Conservation (phyloP, 805 yeast genomes). For the Naumovozyma baii region DNA sequence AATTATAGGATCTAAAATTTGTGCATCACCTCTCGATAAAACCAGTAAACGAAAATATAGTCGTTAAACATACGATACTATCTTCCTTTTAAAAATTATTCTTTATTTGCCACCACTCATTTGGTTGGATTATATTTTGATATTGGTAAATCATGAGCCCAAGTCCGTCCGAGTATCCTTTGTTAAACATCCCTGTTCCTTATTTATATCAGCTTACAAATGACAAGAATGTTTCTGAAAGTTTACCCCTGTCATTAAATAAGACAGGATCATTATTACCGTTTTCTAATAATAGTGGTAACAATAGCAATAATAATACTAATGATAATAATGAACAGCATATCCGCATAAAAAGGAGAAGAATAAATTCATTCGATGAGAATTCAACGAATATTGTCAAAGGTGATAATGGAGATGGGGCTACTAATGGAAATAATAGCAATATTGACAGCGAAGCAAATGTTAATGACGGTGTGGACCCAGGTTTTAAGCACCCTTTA, state of each 20-base stretch:
- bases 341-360: neutral
- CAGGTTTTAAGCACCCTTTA: neutral
- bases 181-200: conserved; percentile 22
- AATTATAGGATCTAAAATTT: too few species aligned
- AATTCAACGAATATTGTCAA: too few species aligned
- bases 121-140: too few species aligned
- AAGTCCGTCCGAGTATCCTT: conserved; percentile 16
- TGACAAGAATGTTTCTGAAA: neutral
- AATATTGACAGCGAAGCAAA: neutral
- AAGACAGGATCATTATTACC: too few species aligned
- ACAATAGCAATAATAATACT: too few species aligned
- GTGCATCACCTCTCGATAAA: too few species aligned
- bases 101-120: too few species aligned
- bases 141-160: too few species aligned
- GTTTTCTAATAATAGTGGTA: too few species aligned
- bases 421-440: neutral
- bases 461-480: neutral
- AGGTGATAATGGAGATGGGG: neutral
- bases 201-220: conserved; percentile 12
- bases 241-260: neutral
- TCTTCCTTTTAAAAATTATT: too few species aligned
- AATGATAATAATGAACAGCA: neutral
- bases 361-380: neutral
- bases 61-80: too few species aligned
- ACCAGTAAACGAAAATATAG: too few species aligned